Evolutionary conservation across 2,329 filamentous ascomycete genomes (phyloP), one percentile per base, ranked within the genome.

Genomic region (Sporothrix luriei): DNA sequence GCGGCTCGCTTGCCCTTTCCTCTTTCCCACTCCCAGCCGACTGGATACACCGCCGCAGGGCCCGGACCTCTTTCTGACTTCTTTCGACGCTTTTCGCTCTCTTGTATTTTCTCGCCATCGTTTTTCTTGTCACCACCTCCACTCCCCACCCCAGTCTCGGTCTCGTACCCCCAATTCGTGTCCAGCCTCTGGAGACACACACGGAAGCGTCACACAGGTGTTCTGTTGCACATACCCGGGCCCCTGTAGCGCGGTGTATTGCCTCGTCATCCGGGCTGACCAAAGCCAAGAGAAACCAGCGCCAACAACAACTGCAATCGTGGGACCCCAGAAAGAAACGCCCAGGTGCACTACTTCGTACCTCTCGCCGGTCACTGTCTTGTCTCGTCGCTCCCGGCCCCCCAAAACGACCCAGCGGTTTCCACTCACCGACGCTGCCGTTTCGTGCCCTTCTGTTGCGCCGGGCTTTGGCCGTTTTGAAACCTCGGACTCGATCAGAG

Each of bases 111-210:
- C 19, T 64, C 40, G 11, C 49, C 29, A 16, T 49, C 33, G 43
- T 46, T 52, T 26, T 51, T 19, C 38, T 16, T 16, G n/a, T 19
- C 19, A 46, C 21, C 57, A 46, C 57, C 3, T 61, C 38, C 57
- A 46, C 57, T 38, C 49, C 26, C 29, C 54, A 21, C 9, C 54
- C 54, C 10, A 4, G n/a, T 24, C 10, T 24, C 54, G 19, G 19
- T 62, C 57, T 46, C 26, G 57, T 62, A 21, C 57, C 55, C 55
- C 55, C 38, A 62, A 62, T 62, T 62, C 21, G 19, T 43, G 57
- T n/a, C 38, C 57, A 62, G n/a, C 57, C 57, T 62, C 38, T 46
- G 38, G 57, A 33, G 57, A 62, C 38, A 62, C 57, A 62, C 57
- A 62, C 38, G 26, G 57, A 62, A 43, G 13, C 26, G 51, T 21